Evolutionary conservation across 2,329 filamentous ascomycete species (phyloP).

Genomic region (Cyclaneusma minus): DNA sequence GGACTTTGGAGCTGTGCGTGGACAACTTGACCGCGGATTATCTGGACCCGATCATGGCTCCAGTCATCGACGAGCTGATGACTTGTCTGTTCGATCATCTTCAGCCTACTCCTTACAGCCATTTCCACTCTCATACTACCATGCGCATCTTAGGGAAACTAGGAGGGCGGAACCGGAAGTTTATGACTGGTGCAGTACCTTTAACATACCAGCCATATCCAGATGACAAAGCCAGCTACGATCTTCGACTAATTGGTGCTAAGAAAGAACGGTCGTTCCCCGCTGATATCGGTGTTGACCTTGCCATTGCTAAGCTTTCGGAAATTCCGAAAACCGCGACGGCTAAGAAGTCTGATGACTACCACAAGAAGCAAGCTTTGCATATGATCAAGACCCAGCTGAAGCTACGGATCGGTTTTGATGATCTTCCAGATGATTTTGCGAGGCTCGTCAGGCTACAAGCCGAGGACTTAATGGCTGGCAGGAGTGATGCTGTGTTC

Average conservation of each 20-base stretch:
- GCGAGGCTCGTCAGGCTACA: conserved; percentile 73
- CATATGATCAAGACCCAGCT: conserved; percentile 76
- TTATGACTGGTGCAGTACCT: conserved; percentile 78
- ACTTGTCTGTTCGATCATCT: conserved; percentile 93
- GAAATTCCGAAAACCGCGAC: conserved; percentile 52
- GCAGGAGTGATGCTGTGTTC: conserved; percentile 56
- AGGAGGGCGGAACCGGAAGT: conserved; percentile 87
- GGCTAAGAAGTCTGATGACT: conserved; percentile 46
- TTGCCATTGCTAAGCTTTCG: conserved; percentile 76
- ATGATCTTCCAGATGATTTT: conserved; percentile 80
- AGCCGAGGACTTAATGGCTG: conserved; percentile 66
- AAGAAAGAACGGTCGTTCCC: conserved; percentile 82
- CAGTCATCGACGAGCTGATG: conserved; percentile 98
- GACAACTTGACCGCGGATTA: conserved; percentile 98
- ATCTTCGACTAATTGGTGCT: conserved; percentile 77
- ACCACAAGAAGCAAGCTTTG: conserved; percentile 89
- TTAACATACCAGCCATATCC: conserved; percentile 72
- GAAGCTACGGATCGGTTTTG: conserved; percentile 78
- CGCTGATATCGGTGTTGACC: conserved; percentile 69
- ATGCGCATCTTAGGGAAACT: conserved; percentile 96
- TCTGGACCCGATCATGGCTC: conserved; percentile 95
- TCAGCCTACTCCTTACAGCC: conserved; percentile 83
- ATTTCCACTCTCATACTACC: conserved; percentile 94
- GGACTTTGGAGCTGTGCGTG: conserved; percentile 90
- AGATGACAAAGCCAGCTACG: conserved; percentile 77